These are phyloP conservation scores for Rhizopus sp. DNA, from an alignment of 371 early-diverging fungal species.

Conservation along the genomic window DNA sequence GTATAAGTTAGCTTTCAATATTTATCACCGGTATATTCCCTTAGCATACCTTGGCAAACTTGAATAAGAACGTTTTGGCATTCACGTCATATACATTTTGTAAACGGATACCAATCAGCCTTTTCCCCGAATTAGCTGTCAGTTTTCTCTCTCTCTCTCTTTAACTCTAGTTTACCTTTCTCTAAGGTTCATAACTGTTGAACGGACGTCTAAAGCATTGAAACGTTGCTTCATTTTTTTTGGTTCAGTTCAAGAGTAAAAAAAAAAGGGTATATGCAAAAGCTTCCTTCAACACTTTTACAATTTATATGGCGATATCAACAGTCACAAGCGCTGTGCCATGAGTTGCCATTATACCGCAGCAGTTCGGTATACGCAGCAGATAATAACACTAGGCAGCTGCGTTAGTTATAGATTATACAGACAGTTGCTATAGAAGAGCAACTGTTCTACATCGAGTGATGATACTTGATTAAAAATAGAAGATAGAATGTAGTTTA, in stretches of 20 bases:
- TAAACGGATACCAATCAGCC: conserved; percentile 82
- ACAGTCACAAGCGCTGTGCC: too few relatives aligned
- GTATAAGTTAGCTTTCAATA: neutral
- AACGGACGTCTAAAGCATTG: conserved; percentile 86
- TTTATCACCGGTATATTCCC: neutral
- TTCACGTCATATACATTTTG: conserved; percentile 96
- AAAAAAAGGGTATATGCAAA: neutral
- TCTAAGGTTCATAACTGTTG: conserved; percentile 73
- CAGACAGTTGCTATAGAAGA: too few relatives aligned
- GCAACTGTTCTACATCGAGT: too few relatives aligned
- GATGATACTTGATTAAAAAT: too few relatives aligned
- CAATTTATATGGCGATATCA: too few relatives aligned
- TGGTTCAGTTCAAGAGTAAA: neutral
- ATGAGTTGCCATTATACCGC: too few relatives aligned
- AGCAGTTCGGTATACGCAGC: too few relatives aligned
- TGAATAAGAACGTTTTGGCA: conserved; percentile 87
- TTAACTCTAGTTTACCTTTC: conserved; percentile 48
- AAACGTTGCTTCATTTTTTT: conserved; percentile 80
- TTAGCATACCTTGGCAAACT: conserved; percentile 76
- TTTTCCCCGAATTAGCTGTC: conserved; percentile 18
- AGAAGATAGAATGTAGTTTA: too few relatives aligned
- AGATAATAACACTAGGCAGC: too few relatives aligned
- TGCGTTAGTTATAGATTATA: too few relatives aligned
- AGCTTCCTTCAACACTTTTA: neutral
- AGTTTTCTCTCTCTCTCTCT: neutral